A percentile compares a stretch with the other conserved stretches of the same genome.
phyloP scores from a whole-genome alignment of 148 eudicot genomes.

The Rhododendron molle region DNA sequence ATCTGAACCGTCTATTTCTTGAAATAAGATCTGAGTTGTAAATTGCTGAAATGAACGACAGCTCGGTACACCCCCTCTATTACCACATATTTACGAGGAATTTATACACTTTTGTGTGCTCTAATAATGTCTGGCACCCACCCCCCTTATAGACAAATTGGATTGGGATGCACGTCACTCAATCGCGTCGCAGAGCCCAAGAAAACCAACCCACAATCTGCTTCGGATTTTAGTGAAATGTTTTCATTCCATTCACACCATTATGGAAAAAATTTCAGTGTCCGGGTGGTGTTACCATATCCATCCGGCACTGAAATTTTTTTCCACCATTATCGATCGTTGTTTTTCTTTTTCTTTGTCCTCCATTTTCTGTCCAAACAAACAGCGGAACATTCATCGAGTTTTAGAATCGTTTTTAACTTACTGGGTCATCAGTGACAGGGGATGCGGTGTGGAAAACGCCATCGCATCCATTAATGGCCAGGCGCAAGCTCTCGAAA shows the following conservation, averaged over 20 bases:
- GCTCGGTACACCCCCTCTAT: too few species aligned
- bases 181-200: neutral
- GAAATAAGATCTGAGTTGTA: too few species aligned
- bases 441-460: conserved; percentile 97
- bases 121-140: neutral
- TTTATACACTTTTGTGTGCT: neutral
- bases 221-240: neutral
- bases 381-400: neutral
- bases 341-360: neutral
- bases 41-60: too few species aligned
- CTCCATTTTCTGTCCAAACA: conserved; percentile 1
- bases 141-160: neutral
- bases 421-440: conserved; percentile 89
- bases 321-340: too few species aligned
- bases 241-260: neutral
- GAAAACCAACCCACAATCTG: neutral
- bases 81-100: too few species aligned
- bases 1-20: too few species aligned
- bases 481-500: conserved; percentile 63
- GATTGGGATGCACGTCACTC: neutral
- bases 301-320: too few species aligned
- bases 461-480: conserved; percentile 79
- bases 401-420: neutral
- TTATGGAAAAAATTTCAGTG: neutral
- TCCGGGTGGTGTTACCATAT: too few species aligned